These are phyloP conservation scores for Pyronema domesticum DNA, from an alignment of 495 filamentous ascomycete species.

Conservation along the genomic window DNA sequence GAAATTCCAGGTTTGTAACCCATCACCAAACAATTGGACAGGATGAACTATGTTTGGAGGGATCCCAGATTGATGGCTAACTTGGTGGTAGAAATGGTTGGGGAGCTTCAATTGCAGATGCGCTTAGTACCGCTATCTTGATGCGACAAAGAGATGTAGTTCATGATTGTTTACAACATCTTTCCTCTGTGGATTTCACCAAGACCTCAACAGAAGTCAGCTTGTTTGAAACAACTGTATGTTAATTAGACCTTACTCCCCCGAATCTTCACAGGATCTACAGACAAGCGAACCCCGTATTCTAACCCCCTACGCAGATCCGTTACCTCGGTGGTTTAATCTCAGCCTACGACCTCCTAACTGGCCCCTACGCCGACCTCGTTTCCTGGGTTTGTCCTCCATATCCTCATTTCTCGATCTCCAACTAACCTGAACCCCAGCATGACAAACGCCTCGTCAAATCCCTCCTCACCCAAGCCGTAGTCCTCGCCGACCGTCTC, in stretches of 20 bases:
- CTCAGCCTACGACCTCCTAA: constrained; percentile 68
- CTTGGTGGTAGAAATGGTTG: constrained; percentile 49
- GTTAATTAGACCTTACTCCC: not conserved
- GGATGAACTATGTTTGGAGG: not conserved
- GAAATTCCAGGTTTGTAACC: constrained; percentile 46
- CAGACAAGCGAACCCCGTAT: no score
- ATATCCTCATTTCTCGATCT: not conserved
- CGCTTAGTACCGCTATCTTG: constrained; percentile 59
- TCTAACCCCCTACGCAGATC: constrained; percentile 29
- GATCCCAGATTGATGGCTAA: constrained; percentile 6
- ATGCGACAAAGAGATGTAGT: constrained; percentile 56
- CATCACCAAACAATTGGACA: not conserved
- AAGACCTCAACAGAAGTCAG: constrained; percentile 42
- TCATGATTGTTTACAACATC: constrained; percentile 47
- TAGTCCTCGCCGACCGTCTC: constrained; percentile 50
- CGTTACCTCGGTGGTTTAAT: constrained; percentile 67
- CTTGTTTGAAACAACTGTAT: constrained; percentile 63
- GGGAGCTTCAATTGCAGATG: constrained; percentile 74
- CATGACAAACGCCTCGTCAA: constrained; percentile 5
- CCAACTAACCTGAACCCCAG: not conserved
- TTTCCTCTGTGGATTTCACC: constrained; percentile 51
- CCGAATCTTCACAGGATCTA: not conserved
- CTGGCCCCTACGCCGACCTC: constrained; percentile 43
- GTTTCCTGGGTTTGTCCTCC: constrained; percentile 21
- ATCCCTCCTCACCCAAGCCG: constrained; percentile 45